phyloP scores from a whole-genome alignment of 2,329 filamentous ascomycete genomes.

The Capronia coronata region DNA sequence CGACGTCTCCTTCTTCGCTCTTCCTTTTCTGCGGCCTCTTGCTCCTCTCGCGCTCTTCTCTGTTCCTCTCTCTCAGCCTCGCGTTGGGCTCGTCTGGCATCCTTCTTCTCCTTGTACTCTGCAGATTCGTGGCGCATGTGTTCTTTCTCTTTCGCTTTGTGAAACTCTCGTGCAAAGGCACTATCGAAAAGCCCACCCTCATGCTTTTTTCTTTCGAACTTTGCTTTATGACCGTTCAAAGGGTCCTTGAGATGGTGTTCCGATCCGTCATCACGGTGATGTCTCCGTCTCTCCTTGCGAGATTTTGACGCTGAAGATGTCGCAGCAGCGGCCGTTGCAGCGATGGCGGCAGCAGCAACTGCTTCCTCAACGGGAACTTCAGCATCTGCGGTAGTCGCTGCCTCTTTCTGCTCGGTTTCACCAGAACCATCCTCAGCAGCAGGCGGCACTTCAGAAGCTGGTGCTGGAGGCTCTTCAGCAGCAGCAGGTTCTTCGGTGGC shows the following conservation, averaged over 20 bases:
- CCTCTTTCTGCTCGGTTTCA: constrained; percentile 24
- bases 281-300: constrained; percentile 17
- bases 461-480: constrained; percentile 9
- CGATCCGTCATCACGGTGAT: constrained; percentile 17
- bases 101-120: constrained; percentile 24
- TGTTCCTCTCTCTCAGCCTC: constrained; percentile 3
- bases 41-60: constrained; percentile 1
- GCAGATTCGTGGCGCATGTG: constrained; percentile 18
- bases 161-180: constrained; percentile 28
- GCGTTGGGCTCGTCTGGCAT: constrained; percentile 12
- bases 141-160: constrained; percentile 32
- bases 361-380: constrained; percentile 10
- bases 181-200: constrained; percentile 32
- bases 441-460: constrained; percentile 16
- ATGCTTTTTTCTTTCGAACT: constrained; percentile 31
- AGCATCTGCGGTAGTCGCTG: constrained; percentile 5
- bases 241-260: constrained; percentile 13
- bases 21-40: constrained; percentile 4
- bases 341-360: constrained; percentile 23
- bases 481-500: constrained; percentile 13
- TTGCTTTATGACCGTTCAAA: constrained; percentile 30
- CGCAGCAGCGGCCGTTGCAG: not conserved
- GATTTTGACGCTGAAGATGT: constrained; percentile 1
- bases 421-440: constrained; percentile 9
- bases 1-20: constrained; percentile 6